Evolutionary conservation across 371 early-diverging fungal genomes (phyloP).

Genomic region (Mortierella sp.): DNA sequence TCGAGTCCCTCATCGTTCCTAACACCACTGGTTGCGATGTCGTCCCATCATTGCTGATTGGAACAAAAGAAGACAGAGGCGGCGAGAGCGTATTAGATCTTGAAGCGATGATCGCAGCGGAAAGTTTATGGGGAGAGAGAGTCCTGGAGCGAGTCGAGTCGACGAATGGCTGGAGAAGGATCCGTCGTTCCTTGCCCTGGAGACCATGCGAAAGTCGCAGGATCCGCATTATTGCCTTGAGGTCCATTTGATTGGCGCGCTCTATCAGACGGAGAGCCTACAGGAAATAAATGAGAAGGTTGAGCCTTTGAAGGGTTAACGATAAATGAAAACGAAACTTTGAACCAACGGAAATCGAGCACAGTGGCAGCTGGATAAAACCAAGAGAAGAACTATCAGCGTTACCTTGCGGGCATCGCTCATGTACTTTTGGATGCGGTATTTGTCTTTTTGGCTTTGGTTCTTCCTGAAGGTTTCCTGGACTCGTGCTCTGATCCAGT

Average conservation of each 20-base stretch:
- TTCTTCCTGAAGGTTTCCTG: constrained; percentile 39
- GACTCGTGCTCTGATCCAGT: constrained; percentile 31
- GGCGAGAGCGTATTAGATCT: not conserved
- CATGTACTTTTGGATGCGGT: constrained; percentile 30
- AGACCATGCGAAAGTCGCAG: constrained; percentile 43
- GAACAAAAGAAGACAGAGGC: not conserved
- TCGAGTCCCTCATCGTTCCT: not conserved
- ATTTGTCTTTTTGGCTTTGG: constrained; percentile 14
- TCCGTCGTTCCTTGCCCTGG: constrained; percentile 37
- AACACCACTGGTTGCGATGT: too few species aligned
- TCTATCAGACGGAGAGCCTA: constrained; percentile 51
- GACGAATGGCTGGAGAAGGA: constrained; percentile 40
- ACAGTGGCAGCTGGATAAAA: not conserved
- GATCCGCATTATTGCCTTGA: constrained; percentile 37
- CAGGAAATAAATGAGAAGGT: not conserved
- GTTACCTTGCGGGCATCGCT: constrained; percentile 43
- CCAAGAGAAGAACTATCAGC: not conserved
- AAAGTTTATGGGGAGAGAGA: constrained; percentile 22
- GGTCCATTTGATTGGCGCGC: constrained; percentile 52
- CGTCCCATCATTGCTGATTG: too few species aligned
- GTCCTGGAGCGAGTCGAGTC: constrained; percentile 34
- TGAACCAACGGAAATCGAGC: not conserved
- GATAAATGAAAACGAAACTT: not conserved
- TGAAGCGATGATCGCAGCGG: constrained; percentile 21
- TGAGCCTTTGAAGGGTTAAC: not conserved